Percentiles rank a stretch among this genome's conserved stretches.
phyloP scores from a whole-genome alignment of 306 rosid species.

The Rosa rugosa region DNA sequence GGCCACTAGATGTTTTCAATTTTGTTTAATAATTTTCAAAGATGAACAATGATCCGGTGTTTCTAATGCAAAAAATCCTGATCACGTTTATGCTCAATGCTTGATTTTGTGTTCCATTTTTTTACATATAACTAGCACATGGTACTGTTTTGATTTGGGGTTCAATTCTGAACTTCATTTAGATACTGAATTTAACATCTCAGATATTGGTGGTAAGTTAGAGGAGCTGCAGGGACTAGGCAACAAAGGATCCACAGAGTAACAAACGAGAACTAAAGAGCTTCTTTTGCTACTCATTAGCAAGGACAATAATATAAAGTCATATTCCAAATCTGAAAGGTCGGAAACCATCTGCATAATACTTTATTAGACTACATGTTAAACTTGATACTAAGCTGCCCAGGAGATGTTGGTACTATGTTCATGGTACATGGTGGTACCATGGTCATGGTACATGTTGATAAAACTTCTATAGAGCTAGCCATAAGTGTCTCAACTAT shows the following conservation, averaged over 20 bases:
- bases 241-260: not conserved
- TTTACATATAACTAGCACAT: not conserved
- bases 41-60: not conserved
- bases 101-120: not conserved
- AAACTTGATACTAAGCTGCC: too few relatives aligned
- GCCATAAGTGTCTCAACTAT: too few relatives aligned
- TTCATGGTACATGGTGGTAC: too few relatives aligned
- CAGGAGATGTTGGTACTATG: too few relatives aligned
- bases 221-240: not conserved
- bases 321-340: too few relatives aligned
- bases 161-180: not conserved
- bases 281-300: not conserved
- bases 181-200: not conserved
- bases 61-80: not conserved
- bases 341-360: not conserved
- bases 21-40: conserved; percentile 9
- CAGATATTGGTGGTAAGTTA: not conserved
- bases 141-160: not conserved
- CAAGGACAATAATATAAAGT: too few relatives aligned
- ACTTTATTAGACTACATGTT: too few relatives aligned
- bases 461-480: too few relatives aligned
- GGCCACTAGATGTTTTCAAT: not conserved
- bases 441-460: too few relatives aligned
- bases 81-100: not conserved
- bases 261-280: not conserved